Evolutionary conservation across 1,139 yeast species (phyloP).

Genomic region (Geotrichum bryndzae): DNA sequence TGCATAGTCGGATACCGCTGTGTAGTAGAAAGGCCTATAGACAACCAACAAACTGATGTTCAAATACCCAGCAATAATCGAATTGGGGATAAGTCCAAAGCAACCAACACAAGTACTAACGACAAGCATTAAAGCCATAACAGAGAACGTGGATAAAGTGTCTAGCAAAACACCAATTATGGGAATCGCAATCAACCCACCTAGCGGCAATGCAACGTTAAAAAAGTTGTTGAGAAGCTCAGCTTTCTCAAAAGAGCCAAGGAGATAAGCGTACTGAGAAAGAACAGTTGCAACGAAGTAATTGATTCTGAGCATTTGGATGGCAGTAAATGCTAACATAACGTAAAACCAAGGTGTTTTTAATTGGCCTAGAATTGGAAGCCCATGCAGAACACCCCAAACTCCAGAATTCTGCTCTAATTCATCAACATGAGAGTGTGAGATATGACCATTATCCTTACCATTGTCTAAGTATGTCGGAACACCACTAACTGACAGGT

Average conservation of each 20-base stretch:
- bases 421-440: not conserved
- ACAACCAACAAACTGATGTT: conserved; percentile 71
- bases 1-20: conserved; percentile 83
- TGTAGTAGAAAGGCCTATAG: conserved; percentile 85
- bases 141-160: conserved; percentile 56
- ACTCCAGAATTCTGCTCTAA: conserved; percentile 47
- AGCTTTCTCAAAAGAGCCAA: conserved; percentile 51
- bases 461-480: conserved; percentile 1
- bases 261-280: conserved; percentile 66
- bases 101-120: conserved; percentile 26
- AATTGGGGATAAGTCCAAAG: conserved; percentile 13
- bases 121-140: conserved; percentile 43
- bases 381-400: conserved; percentile 74
- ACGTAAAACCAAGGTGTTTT: conserved; percentile 70
- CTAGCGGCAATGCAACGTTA: conserved; percentile 79
- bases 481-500: not conserved
- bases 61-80: conserved; percentile 52
- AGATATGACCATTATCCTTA: not conserved
- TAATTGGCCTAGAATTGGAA: conserved; percentile 54
- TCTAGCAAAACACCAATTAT: conserved; percentile 76
- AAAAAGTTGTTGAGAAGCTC: conserved; percentile 61
- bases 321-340: conserved; percentile 69
- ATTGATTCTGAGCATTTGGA: conserved; percentile 85
- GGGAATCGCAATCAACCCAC: conserved; percentile 81
- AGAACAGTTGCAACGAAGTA: conserved; percentile 84